A percentile compares a stretch with the other conserved stretches of the same genome.
phyloP scores from a whole-genome alignment of 345 rosid genomes.

The Eucalyptus caleyi region DNA sequence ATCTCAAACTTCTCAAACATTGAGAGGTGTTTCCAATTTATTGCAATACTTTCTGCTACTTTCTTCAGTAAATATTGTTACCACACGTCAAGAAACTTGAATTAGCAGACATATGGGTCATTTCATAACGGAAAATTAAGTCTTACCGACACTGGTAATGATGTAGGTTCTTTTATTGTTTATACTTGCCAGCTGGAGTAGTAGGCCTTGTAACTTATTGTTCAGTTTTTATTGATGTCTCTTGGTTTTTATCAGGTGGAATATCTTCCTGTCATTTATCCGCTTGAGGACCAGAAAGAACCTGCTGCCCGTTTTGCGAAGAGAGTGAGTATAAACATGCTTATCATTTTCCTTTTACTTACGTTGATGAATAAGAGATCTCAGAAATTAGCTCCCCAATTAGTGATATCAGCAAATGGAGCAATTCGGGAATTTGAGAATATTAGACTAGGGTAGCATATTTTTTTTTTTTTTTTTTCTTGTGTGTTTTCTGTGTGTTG shows the following conservation, averaged over 20 bases:
- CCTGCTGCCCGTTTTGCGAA: constrained; percentile 57
- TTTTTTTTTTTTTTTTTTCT: not conserved
- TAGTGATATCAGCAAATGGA: not conserved
- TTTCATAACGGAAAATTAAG: not conserved
- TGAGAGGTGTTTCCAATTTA: not conserved
- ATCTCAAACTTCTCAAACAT: not conserved
- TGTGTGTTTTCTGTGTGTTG: not conserved
- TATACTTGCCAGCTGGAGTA: not conserved
- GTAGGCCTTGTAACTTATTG: not conserved
- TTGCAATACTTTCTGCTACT: not conserved
- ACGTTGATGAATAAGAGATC: not conserved
- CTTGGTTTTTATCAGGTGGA: constrained; percentile 49
- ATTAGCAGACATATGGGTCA: not conserved
- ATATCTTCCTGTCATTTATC: constrained; percentile 74
- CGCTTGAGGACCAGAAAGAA: constrained; percentile 55
- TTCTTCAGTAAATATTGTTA: not conserved
- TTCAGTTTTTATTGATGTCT: not conserved
- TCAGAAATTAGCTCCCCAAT: not conserved
- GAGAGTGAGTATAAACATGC: constrained; percentile 37
- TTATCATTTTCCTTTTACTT: not conserved
- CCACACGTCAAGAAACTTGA: not conserved
- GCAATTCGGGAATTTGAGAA: not conserved
- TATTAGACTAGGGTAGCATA: not conserved
- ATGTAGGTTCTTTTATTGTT: not conserved
- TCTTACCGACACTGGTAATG: not conserved